phyloP scores from a whole-genome alignment of 257 asterid species.

The Gentiana straminea region DNA sequence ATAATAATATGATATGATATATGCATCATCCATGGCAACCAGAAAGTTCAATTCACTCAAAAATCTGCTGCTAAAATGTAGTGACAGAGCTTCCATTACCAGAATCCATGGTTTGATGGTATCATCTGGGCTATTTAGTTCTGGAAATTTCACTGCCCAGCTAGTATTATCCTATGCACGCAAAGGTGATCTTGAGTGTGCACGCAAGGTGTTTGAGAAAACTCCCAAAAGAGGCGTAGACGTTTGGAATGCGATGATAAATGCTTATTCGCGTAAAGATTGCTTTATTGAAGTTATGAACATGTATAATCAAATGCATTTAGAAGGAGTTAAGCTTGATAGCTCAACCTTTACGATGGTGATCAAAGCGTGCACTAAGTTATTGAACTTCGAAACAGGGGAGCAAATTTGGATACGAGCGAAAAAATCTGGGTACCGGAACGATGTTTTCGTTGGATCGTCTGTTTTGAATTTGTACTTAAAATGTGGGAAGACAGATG shows the following conservation, averaged over 20 bases:
- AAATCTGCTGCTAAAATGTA: constrained; percentile 14
- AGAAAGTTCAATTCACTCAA: no score
- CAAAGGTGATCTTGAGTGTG: constrained; percentile 26
- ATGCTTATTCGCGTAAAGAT: constrained; percentile 35
- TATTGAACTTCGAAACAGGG: constrained; percentile 45
- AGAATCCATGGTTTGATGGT: constrained; percentile 38
- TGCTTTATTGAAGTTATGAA: constrained; percentile 24
- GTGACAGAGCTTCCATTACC: constrained; percentile 31
- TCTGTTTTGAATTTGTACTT: constrained; percentile 51
- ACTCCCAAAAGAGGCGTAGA: constrained; percentile 31
- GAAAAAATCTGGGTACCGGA: constrained; percentile 37
- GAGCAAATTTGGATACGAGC: constrained; percentile 40
- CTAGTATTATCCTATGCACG: constrained; percentile 37
- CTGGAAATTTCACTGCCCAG: constrained; percentile 24
- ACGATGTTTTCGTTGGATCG: constrained; percentile 61
- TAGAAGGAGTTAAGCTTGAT: constrained; percentile 43
- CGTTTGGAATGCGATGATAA: constrained; percentile 66
- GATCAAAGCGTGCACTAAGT: constrained; percentile 60
- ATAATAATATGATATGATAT: no score
- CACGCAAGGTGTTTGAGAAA: constrained; percentile 54
- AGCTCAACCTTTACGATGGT: constrained; percentile 75
- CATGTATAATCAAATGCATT: constrained; percentile 31
- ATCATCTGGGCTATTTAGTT: constrained; percentile 38
- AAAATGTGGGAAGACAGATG: constrained; percentile 53
- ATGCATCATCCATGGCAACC: no score